phyloP scores from a whole-genome alignment of 106 monocot genomes.

The Platanthera zijinensis region DNA sequence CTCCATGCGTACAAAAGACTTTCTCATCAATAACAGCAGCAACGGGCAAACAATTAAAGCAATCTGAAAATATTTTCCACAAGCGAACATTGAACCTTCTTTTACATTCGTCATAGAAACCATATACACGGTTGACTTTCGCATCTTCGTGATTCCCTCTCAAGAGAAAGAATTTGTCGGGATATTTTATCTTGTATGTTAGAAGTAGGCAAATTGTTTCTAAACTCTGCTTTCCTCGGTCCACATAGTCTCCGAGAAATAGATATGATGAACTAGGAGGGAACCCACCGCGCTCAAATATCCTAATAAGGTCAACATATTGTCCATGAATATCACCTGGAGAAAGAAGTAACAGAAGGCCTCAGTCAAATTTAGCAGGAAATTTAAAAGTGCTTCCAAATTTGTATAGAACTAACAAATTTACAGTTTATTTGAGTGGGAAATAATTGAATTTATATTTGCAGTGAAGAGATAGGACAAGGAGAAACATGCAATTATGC shows the following conservation, averaged over 20 bases:
- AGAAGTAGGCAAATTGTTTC: conserved; percentile 74
- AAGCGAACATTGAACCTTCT: conserved; percentile 65
- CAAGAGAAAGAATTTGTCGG: conserved; percentile 55
- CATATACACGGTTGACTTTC: conserved; percentile 70
- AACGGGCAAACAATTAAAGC: conserved; percentile 65
- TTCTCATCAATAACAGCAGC: conserved; percentile 59
- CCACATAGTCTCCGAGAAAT: conserved; percentile 77
- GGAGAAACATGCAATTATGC: too few relatives aligned
- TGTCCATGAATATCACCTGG: conserved; percentile 74
- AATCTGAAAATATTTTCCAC: conserved; percentile 74
- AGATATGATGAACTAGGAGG: conserved; percentile 54
- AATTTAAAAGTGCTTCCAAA: background rate
- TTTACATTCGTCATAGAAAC: conserved; percentile 75
- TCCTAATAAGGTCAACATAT: conserved; percentile 49
- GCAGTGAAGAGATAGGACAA: background rate
- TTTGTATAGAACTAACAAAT: background rate
- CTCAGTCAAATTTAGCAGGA: background rate
- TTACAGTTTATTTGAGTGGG: background rate
- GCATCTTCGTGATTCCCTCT: conserved; percentile 78
- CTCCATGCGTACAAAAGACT: conserved; percentile 71
- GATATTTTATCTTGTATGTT: conserved; percentile 64
- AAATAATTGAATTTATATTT: background rate
- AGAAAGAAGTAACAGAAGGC: background rate
- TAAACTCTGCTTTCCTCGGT: conserved; percentile 59
- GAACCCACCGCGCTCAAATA: conserved; percentile 63